Evolutionary conservation across 805 yeast genomes (phyloP).

Genomic region (Tetrapisispora nanseiensis): DNA sequence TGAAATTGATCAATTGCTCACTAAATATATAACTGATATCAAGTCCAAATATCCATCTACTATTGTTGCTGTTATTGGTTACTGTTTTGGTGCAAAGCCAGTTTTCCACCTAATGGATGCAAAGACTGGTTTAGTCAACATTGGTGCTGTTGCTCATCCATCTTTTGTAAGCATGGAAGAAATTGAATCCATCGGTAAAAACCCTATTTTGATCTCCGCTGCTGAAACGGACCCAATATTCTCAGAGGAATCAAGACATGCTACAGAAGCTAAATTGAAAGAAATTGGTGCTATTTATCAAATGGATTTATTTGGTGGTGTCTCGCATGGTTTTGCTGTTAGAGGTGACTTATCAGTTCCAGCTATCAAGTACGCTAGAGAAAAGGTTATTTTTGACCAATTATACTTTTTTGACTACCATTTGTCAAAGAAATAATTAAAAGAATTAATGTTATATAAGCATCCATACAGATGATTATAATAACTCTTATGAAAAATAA

Average conservation of each 20-base stretch:
- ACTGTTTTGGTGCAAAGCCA: slow-evolving; percentile 79
- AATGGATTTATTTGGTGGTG: slow-evolving; percentile 52
- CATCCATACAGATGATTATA: no score
- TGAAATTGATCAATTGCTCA: slow-evolving; percentile 40
- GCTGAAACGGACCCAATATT: slow-evolving; percentile 64
- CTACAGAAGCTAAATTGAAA: slow-evolving; percentile 49
- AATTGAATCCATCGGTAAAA: slow-evolving; percentile 42
- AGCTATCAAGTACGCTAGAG: slow-evolving; percentile 50
- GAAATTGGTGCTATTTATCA: slow-evolving; percentile 48
- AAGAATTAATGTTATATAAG: neutral
- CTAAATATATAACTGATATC: slow-evolving; percentile 37
- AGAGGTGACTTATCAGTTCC: slow-evolving; percentile 61
- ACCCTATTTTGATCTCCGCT: slow-evolving; percentile 60
- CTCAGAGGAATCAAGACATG: slow-evolving; percentile 51
- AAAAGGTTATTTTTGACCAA: slow-evolving; percentile 44
- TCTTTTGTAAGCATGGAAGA: slow-evolving; percentile 61
- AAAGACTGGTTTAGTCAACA: slow-evolving; percentile 36
- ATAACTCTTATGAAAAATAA: no score
- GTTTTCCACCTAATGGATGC: slow-evolving; percentile 40
- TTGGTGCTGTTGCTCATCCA: slow-evolving; percentile 78
- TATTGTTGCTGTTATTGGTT: slow-evolving; percentile 55
- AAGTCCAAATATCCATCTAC: slow-evolving; percentile 37
- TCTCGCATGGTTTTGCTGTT: slow-evolving; percentile 67
- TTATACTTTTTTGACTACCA: slow-evolving; percentile 25
- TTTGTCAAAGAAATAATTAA: neutral